These are phyloP conservation scores for Byssothecium circinans DNA, from an alignment of 2,329 filamentous ascomycete species.

Conservation along the genomic window DNA sequence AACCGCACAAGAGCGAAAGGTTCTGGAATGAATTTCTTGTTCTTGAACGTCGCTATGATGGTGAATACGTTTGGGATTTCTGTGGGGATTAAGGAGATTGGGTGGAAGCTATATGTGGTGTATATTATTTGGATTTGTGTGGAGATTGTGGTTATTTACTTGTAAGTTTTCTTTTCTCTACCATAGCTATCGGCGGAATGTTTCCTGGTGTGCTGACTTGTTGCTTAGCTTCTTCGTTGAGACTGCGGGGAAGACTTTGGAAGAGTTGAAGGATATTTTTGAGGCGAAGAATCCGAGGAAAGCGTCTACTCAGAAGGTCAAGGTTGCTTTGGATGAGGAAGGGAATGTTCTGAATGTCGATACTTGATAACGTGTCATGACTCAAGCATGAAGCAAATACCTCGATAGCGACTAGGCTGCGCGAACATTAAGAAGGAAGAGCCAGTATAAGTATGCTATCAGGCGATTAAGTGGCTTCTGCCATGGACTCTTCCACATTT, in stretches of 20 bases:
- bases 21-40: constrained; percentile 37
- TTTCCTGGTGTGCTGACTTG: background rate
- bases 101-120: constrained; percentile 36
- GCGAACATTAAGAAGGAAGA: too few relatives aligned
- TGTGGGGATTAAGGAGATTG: constrained; percentile 35
- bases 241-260: constrained; percentile 35
- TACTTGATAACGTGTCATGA: too few relatives aligned
- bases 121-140: constrained; percentile 38
- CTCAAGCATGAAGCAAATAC: too few relatives aligned
- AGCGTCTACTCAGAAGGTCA: constrained; percentile 25
- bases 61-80: constrained; percentile 39
- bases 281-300: constrained; percentile 33
- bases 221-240: constrained; percentile 34
- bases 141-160: constrained; percentile 31
- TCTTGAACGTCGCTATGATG: constrained; percentile 38
- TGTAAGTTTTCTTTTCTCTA: background rate
- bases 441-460: too few relatives aligned
- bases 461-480: too few relatives aligned
- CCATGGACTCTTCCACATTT: too few relatives aligned
- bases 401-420: too few relatives aligned
- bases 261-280: constrained; percentile 38
- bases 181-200: too few relatives aligned
- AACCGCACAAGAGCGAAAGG: constrained; percentile 45
- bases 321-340: constrained; percentile 25
- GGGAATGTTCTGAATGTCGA: constrained; percentile 30